phyloP scores from a whole-genome alignment of 2,329 filamentous ascomycete species.

The Fusarium xyrophilum region DNA sequence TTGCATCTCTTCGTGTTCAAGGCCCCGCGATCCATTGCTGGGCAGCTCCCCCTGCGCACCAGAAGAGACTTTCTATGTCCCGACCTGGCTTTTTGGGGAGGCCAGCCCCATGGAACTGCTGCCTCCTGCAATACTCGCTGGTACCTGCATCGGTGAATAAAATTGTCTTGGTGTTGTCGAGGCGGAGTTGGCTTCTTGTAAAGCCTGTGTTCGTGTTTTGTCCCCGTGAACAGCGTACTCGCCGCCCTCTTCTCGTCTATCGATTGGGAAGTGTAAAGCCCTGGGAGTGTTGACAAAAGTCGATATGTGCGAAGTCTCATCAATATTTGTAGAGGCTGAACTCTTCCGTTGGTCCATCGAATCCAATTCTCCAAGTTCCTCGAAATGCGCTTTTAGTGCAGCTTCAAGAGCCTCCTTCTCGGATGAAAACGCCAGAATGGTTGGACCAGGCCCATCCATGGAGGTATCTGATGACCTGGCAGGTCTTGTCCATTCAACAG shows the following conservation, averaged over 20 bases:
- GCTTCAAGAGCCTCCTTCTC: conserved; percentile 29
- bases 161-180: conserved; percentile 37
- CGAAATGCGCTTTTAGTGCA: conserved; percentile 24
- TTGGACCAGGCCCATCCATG: not conserved
- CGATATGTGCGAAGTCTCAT: not conserved
- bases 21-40: not conserved
- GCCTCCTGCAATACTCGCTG: conserved; percentile 6
- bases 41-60: not conserved
- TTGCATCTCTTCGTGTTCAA: not conserved
- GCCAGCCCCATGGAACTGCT: not conserved
- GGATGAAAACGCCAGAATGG: conserved; percentile 9
- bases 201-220: not conserved
- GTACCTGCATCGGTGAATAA: conserved; percentile 35
- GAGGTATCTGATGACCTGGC: not conserved
- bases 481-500: conserved; percentile 19
- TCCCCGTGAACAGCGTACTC: not conserved
- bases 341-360: not conserved
- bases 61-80: conserved; percentile 32
- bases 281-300: not conserved
- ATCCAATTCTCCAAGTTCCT: conserved; percentile 26
- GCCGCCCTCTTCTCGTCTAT: not conserved
- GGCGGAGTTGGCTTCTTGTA: conserved; percentile 10
- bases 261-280: not conserved
- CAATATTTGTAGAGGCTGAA: not conserved
- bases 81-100: conserved; percentile 7